A percentile compares a stretch with the other conserved stretches of the same genome.
Evolutionary conservation across 2,329 filamentous ascomycete genomes (phyloP).

Genomic region (Fusarium torreyae): DNA sequence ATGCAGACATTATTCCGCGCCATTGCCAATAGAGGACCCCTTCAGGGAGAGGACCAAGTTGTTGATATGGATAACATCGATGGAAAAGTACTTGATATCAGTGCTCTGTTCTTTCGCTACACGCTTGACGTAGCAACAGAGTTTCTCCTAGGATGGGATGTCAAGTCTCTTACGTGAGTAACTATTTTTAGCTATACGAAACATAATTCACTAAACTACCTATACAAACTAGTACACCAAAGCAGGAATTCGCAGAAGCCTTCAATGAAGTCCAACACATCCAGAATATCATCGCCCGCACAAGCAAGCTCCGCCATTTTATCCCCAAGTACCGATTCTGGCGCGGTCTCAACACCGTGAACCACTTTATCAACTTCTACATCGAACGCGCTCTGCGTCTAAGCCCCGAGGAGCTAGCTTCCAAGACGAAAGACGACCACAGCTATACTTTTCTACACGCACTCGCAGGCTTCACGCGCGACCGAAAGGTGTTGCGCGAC

Average conservation of each 20-base stretch:
- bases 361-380: constrained; percentile 82
- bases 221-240: constrained; percentile 62
- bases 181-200: background rate
- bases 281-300: constrained; percentile 76
- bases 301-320: constrained; percentile 73
- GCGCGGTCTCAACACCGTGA: constrained; percentile 75
- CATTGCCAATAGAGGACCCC: constrained; percentile 71
- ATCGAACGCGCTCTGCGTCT: constrained; percentile 82
- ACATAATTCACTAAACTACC: background rate
- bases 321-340: constrained; percentile 78
- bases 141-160: constrained; percentile 85
- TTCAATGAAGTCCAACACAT: constrained; percentile 85
- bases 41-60: constrained; percentile 72
- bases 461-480: constrained; percentile 83
- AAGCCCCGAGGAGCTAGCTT: constrained; percentile 77
- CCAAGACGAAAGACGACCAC: constrained; percentile 79
- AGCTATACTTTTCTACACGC: constrained; percentile 90
- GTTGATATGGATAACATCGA: constrained; percentile 75
- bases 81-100: constrained; percentile 76
- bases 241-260: constrained; percentile 81
- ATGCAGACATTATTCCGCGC: constrained; percentile 79
- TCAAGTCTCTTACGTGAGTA: constrained; percentile 71
- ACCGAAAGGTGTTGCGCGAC: constrained; percentile 81
- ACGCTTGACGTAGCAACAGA: constrained; percentile 90
- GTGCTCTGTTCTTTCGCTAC: constrained; percentile 85